Evolutionary conservation across 2,329 filamentous ascomycete genomes (phyloP).

Genomic region (Penicillium corylophilum): DNA sequence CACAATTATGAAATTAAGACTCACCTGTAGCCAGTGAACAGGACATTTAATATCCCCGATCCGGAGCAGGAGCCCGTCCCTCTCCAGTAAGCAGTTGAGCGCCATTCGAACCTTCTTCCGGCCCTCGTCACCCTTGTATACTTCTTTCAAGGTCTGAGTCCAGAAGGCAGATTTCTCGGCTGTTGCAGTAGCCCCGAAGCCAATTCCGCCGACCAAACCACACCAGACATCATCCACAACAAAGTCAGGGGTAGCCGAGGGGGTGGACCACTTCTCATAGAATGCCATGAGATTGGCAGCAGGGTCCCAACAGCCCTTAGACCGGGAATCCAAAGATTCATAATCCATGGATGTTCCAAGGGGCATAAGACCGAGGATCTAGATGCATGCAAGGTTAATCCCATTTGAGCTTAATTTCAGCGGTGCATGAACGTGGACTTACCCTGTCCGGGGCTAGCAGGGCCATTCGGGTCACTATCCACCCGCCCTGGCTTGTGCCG

Average conservation of each 20-base stretch:
- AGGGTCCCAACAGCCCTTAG: conserved; percentile 51
- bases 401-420: background rate
- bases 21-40: background rate
- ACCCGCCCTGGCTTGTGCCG: conserved; percentile 55
- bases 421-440: conserved; percentile 6
- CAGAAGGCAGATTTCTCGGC: conserved; percentile 43
- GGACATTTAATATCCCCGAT: background rate
- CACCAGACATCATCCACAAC: conserved; percentile 42
- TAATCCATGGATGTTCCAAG: conserved; percentile 54
- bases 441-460: conserved; percentile 49
- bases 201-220: conserved; percentile 47
- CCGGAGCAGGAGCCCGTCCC: conserved; percentile 48
- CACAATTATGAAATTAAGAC: background rate
- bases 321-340: conserved; percentile 45
- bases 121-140: conserved; percentile 52
- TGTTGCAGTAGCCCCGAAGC: conserved; percentile 45
- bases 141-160: conserved; percentile 44
- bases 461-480: conserved; percentile 53
- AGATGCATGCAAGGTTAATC: background rate
- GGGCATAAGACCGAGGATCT: conserved; percentile 53
- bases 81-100: conserved; percentile 48
- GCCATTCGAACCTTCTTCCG: conserved; percentile 49
- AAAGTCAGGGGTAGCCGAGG: conserved; percentile 43
- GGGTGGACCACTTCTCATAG: conserved; percentile 36
- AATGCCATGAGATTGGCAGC: background rate